Conservation (phyloP, 225 moss, liverwort and hornwort genomes). For the Asterella californica region DNA sequence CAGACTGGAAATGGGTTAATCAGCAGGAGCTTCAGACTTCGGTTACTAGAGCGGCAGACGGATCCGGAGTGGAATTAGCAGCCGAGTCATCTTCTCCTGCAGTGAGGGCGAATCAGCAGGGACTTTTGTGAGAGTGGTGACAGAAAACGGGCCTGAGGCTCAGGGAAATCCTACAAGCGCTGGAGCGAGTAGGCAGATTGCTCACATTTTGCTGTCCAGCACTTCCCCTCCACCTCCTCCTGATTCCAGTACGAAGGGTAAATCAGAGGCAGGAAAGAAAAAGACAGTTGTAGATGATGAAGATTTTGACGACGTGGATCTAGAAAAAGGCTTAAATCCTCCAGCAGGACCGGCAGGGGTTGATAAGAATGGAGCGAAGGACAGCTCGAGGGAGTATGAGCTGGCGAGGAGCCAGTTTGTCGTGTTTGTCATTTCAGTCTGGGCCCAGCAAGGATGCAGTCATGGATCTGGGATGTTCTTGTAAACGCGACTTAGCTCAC, state of each 20-base stretch:
- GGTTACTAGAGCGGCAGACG: constrained; percentile 12
- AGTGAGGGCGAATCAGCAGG: constrained; percentile 3
- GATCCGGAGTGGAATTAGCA: constrained; percentile 16
- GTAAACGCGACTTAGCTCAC: constrained; percentile 41
- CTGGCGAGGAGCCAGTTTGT: constrained; percentile 28
- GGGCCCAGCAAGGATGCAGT: constrained; percentile 22
- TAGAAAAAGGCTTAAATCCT: constrained; percentile 27
- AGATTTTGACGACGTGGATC: constrained; percentile 18
- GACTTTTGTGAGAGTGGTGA: constrained; percentile 35
- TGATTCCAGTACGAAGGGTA: constrained; percentile 7
- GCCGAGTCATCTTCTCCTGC: constrained; percentile 9
- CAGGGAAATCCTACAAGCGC: constrained; percentile 17
- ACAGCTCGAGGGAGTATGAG: not conserved
- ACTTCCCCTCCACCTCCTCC: not conserved
- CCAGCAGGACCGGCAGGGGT: not conserved
- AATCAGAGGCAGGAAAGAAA: constrained; percentile 31
- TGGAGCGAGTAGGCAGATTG: constrained; percentile 25
- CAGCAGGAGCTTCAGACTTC: constrained; percentile 13
- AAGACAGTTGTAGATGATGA: constrained; percentile 12
- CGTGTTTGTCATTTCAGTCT: constrained; percentile 38
- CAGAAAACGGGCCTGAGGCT: constrained; percentile 17
- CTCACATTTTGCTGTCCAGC: constrained; percentile 25
- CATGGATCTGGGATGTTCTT: constrained; percentile 41
- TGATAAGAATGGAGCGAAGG: not conserved
- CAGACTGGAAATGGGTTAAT: constrained; percentile 16